These are phyloP conservation scores for Ceratobasidium sp. DNA, from an alignment of 1,284 basidiomycete genomes.

Conservation along the genomic window DNA sequence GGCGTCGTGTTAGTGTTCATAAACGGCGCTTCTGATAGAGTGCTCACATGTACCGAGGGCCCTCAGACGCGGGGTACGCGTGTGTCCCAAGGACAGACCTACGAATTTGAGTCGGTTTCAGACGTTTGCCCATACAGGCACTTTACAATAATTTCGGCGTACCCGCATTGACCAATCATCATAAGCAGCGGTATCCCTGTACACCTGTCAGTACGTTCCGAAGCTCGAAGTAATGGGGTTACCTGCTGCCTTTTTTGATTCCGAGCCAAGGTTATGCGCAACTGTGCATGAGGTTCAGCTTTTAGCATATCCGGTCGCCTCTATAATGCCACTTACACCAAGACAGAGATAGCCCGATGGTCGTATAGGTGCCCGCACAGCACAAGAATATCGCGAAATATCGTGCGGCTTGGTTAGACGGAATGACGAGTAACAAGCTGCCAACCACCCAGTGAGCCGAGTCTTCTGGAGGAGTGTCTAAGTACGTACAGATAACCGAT, in stretches of 20 bases:
- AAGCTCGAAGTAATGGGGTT: background rate
- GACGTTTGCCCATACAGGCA: background rate
- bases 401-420: constrained; percentile 58
- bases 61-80: constrained; percentile 24
- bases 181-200: constrained; percentile 26
- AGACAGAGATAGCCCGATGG: constrained; percentile 69
- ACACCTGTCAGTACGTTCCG: background rate
- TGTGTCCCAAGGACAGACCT: constrained; percentile 37
- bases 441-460: background rate
- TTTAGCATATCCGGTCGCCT: background rate
- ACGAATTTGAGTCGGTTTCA: background rate
- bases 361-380: constrained; percentile 70
- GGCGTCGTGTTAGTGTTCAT: background rate
- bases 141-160: background rate
- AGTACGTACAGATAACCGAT: constrained; percentile 68
- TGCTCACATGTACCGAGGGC: constrained; percentile 27
- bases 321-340: constrained; percentile 65
- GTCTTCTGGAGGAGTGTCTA: background rate
- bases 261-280: constrained; percentile 39
- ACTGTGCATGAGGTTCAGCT: constrained; percentile 1
- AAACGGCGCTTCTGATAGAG: background rate
- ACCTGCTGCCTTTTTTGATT: constrained; percentile 40
- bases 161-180: constrained; percentile 38
- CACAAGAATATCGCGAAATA: constrained; percentile 76
- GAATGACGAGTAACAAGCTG: constrained; percentile 62